These are phyloP conservation scores for Acanthamoeba royreba DNA, from an alignment of 208 protist genomes.

Conservation along the genomic window DNA sequence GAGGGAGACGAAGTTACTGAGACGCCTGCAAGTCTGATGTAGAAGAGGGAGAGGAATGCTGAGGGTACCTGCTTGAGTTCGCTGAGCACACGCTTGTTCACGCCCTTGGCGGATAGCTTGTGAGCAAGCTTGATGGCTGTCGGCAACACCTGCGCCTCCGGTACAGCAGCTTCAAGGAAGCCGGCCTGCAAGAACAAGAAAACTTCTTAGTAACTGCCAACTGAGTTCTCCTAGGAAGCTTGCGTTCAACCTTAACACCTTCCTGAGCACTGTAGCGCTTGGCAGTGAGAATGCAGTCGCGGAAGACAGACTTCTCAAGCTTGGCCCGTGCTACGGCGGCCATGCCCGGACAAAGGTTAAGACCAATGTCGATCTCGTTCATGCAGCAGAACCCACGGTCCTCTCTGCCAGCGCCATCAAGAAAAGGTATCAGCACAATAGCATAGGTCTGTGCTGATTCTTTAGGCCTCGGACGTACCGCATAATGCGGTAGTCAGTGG, in stretches of 20 bases:
- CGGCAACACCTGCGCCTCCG: neutral
- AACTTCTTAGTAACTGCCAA: neutral
- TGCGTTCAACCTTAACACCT: neutral
- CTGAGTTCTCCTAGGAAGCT: neutral
- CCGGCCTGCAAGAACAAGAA: neutral
- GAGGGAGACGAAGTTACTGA: too few species aligned
- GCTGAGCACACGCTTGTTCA: neutral
- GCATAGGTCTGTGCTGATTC: neutral
- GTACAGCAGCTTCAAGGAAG: neutral
- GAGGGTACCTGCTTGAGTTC: conserved; percentile 25
- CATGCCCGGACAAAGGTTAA: neutral
- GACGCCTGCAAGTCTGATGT: too few species aligned
- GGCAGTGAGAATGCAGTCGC: neutral
- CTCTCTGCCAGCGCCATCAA: neutral
- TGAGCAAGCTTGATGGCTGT: neutral
- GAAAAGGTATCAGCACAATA: neutral
- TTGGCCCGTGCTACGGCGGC: neutral
- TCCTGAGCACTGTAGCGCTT: neutral
- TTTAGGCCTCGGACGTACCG: neutral
- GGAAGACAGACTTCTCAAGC: neutral
- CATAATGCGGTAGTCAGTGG: conserved; percentile 47
- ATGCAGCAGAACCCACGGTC: conserved; percentile 26
- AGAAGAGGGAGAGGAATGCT: too few species aligned
- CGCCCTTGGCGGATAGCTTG: neutral
- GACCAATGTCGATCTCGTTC: neutral